Evolutionary conservation across 306 rosid species (phyloP), one percentile per base, ranked within the genome.

Genomic region (Ormosia semicastrata): DNA sequence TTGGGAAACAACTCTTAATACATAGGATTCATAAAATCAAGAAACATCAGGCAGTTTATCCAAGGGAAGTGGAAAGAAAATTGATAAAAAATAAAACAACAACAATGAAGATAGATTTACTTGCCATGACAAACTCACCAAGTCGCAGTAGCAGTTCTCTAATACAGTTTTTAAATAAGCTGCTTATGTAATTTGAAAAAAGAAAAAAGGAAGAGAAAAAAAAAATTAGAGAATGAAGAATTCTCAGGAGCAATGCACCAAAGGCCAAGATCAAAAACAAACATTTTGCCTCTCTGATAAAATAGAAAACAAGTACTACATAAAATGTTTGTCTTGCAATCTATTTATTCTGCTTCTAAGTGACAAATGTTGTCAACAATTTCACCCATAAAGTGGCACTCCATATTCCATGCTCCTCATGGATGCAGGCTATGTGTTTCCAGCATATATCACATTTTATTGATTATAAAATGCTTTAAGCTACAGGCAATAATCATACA

Each of bases 1-100:
- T 63, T 40, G 8, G 8, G 2, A 82, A 69, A 82, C 82, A 75
- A 57, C 47, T 36, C 63, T 50, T 54, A 47, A 69, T 36, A 76
- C 50, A 76, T 66, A 53, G 14, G 52, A 76, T n/a, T 40, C 4
- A 6, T 57, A 36, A 37, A 72, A 65, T 46, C 52, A 39, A 54
- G 11, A 58, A 83, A 8, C 8, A 8, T 12, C 7, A 13, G 62
- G 54, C n/a, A 40, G 62, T 66, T 58, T 49, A 66, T 37, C 8
- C 37, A 44, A 6, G 52, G 49, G 33, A 43, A 13, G 83, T 29
- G 39, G 49, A 49, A 47, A 50, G 43, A 47, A 73, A 24, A 73
- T 32, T 30, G n/a, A 58, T 24, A 66, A 67, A 34, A 24, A 18
- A 18, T 46, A 54, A 65, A 32, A 56, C 8, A 71, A 36, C 18